phyloP scores from a whole-genome alignment of 176 grass and related monocot species.

The Themeda triandra region DNA sequence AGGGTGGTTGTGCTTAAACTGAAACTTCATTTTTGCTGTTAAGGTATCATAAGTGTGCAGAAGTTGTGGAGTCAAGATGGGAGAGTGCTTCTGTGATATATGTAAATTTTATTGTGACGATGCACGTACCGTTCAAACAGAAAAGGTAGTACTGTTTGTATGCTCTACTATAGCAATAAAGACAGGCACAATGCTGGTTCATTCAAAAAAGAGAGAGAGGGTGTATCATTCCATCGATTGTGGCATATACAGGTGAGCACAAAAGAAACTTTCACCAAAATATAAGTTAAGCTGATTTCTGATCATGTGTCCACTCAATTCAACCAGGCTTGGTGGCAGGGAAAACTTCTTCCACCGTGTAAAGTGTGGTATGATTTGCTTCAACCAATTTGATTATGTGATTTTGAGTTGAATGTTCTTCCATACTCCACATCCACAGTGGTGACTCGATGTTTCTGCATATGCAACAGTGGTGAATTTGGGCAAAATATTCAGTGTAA shows the following conservation, averaged over 20 bases:
- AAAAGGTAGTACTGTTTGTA: not conserved
- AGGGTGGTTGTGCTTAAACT: conserved; percentile 4
- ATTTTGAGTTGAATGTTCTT: conserved; percentile 11
- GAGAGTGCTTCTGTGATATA: conserved; percentile 80
- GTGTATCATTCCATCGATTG: conserved; percentile 82
- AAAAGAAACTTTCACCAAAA: conserved; percentile 11
- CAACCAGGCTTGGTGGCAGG: conserved; percentile 77
- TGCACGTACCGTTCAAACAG: conserved; percentile 74
- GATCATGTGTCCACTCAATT: conserved; percentile 23
- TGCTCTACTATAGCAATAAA: not conserved
- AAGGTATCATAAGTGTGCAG: conserved; percentile 77
- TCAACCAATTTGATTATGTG: conserved; percentile 13
- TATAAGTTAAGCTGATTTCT: not conserved
- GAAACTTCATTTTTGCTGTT: conserved; percentile 20
- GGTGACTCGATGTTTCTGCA: no score
- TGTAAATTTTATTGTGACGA: conserved; percentile 96
- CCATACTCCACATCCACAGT: not conserved
- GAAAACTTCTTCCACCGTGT: conserved; percentile 82
- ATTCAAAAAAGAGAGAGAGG: conserved; percentile 51
- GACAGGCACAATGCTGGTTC: conserved; percentile 25
- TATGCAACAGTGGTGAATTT: not conserved
- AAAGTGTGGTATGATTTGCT: conserved; percentile 71
- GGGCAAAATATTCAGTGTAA: not conserved
- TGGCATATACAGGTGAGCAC: conserved; percentile 88
- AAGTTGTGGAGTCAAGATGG: conserved; percentile 90